Evolutionary conservation across 495 filamentous ascomycete species (phyloP).

Genomic region (Penicillium desertorum): DNA sequence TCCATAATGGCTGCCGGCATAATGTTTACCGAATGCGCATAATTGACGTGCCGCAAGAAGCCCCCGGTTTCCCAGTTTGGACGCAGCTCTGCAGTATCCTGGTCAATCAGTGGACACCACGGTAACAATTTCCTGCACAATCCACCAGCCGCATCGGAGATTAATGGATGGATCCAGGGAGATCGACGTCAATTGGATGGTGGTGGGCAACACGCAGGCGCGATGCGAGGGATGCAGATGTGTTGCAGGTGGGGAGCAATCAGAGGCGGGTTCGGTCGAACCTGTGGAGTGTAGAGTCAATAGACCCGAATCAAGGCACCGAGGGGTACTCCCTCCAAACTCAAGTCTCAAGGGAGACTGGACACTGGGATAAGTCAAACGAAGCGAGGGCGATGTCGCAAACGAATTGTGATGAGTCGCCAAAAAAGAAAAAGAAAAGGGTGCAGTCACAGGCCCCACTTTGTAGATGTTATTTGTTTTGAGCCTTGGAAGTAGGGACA

Average conservation of each 20-base stretch:
- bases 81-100: constrained; percentile 18
- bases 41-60: constrained; percentile 30
- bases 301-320: constrained; percentile 15
- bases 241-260: constrained; percentile 20
- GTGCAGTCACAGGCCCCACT: background rate
- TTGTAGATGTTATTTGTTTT: constrained; percentile 4
- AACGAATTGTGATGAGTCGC: constrained; percentile 37
- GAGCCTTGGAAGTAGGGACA: background rate
- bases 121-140: constrained; percentile 11
- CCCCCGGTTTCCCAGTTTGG: constrained; percentile 28
- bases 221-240: constrained; percentile 30
- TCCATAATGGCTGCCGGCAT: constrained; percentile 33
- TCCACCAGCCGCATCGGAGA: constrained; percentile 25
- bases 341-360: constrained; percentile 7
- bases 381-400: constrained; percentile 25
- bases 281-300: constrained; percentile 16
- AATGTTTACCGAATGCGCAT: constrained; percentile 28
- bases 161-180: constrained; percentile 15
- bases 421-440: background rate
- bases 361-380: constrained; percentile 9
- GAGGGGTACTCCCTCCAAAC: background rate
- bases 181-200: constrained; percentile 13
- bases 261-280: constrained; percentile 17
- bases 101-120: constrained; percentile 21
- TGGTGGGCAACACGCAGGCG: constrained; percentile 9